phyloP scores from a whole-genome alignment of 352 stramenopile species.

The Peronospora destructor region DNA sequence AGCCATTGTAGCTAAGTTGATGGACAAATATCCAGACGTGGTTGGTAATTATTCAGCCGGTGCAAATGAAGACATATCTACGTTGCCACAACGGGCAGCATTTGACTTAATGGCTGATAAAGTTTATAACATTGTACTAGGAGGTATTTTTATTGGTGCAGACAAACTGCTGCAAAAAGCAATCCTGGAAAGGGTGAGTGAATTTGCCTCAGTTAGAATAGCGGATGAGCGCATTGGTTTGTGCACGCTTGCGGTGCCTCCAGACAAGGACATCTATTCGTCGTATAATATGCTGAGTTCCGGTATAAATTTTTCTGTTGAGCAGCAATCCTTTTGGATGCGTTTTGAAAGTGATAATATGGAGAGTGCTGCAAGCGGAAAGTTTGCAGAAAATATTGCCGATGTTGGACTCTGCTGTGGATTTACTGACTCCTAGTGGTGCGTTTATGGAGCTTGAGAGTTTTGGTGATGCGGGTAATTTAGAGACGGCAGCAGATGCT shows the following conservation, averaged over 20 bases:
- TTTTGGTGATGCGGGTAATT: constrained; percentile 10
- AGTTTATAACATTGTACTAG: constrained; percentile 40
- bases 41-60: background rate
- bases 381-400: constrained; percentile 15
- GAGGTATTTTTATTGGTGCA: constrained; percentile 21
- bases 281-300: constrained; percentile 38
- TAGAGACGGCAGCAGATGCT: constrained; percentile 18
- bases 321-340: constrained; percentile 35
- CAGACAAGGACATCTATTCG: constrained; percentile 24
- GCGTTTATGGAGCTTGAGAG: constrained; percentile 29
- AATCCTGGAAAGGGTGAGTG: constrained; percentile 29
- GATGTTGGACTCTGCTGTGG: constrained; percentile 25
- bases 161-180: constrained; percentile 14
- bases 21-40: constrained; percentile 17
- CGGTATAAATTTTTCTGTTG: constrained; percentile 29
- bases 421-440: constrained; percentile 28
- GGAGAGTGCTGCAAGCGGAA: constrained; percentile 24
- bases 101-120: constrained; percentile 29
- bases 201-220: constrained; percentile 30
- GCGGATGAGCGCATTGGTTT: constrained; percentile 36
- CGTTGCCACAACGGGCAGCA: constrained; percentile 10
- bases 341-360: constrained; percentile 41
- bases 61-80: constrained; percentile 1
- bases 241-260: constrained; percentile 34
- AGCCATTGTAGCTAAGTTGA: constrained; percentile 28